Evolutionary conservation across 163 green algal species (phyloP).

Genomic region (Dunaliella salina): DNA sequence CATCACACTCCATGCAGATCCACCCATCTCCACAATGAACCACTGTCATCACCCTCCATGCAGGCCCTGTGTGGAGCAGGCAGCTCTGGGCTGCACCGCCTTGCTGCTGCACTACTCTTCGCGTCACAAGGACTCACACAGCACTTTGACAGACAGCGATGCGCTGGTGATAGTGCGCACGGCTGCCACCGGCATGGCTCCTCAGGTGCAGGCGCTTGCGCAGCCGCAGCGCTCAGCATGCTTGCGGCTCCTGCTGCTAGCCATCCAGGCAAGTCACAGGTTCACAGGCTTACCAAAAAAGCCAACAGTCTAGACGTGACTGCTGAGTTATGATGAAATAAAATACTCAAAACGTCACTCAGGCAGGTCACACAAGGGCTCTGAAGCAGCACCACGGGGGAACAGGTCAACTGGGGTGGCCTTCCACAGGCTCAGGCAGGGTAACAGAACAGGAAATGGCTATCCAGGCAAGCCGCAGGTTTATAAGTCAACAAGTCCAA

Average conservation of each 20-base stretch:
- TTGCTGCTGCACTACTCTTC: conserved; percentile 1
- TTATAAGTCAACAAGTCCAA: too few species aligned
- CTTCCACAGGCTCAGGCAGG: too few species aligned
- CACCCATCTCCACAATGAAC: too few species aligned
- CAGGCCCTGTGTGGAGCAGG: conserved; percentile 8
- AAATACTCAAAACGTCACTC: too few species aligned
- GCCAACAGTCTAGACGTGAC: too few species aligned
- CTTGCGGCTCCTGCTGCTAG: conserved; percentile 14
- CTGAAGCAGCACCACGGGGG: too few species aligned
- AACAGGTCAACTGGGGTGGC: too few species aligned
- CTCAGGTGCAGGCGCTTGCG: not conserved
- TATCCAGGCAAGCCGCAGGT: too few species aligned
- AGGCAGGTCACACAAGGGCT: not conserved
- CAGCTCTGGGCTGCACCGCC: conserved; percentile 14
- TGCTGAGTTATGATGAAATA: too few species aligned
- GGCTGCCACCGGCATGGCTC: conserved; percentile 5
- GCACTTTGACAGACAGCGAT: conserved; percentile 7
- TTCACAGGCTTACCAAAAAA: too few species aligned
- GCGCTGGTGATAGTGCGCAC: conserved; percentile 24
- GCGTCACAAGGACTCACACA: not conserved
- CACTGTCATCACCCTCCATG: not conserved
- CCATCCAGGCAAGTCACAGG: not conserved
- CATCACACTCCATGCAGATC: too few species aligned
- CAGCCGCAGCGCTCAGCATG: not conserved
- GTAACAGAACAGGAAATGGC: too few species aligned